A percentile compares a stretch with the other conserved stretches of the same genome.
These are phyloP conservation scores for Candida parachauliodes DNA, from an alignment of 805 yeast genomes.

Conservation along the genomic window DNA sequence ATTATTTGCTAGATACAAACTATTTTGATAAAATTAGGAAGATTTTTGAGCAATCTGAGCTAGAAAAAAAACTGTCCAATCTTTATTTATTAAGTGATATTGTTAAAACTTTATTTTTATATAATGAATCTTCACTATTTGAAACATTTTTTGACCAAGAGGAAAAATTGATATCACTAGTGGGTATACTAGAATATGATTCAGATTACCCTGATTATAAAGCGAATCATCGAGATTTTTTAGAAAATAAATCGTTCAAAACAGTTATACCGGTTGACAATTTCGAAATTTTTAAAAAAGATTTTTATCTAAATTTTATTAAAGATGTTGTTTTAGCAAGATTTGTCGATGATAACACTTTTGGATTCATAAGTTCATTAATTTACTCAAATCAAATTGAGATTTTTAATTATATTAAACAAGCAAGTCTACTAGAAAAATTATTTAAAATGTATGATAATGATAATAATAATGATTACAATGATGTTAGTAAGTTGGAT, in stretches of 20 bases:
- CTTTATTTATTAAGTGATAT: constrained; percentile 70
- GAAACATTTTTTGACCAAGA: constrained; percentile 32
- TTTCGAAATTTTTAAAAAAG: constrained; percentile 56
- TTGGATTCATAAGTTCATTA: constrained; percentile 61
- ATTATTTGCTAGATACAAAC: constrained; percentile 49
- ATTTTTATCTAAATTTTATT: constrained; percentile 74
- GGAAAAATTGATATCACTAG: constrained; percentile 44
- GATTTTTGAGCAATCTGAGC: constrained; percentile 57
- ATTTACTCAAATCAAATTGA: constrained; percentile 68
- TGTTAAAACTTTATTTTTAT: constrained; percentile 63
- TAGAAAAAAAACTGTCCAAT: constrained; percentile 45
- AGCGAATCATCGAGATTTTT: constrained; percentile 72
- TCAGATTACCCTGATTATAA: constrained; percentile 78
- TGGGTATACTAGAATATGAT: constrained; percentile 84
- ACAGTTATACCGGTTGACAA: constrained; percentile 63
- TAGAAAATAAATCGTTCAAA: constrained; percentile 59
- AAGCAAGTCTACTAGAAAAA: constrained; percentile 47
- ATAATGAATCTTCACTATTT: constrained; percentile 53
- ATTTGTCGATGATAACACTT: constrained; percentile 75
- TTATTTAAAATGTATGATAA: constrained; percentile 54
- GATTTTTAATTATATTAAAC: constrained; percentile 56
- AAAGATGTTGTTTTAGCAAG: constrained; percentile 86
- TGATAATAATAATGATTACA: constrained; percentile 1
- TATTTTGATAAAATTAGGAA: constrained; percentile 52
- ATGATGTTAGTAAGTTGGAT: constrained; percentile 15